Evolutionary conservation across 768 basidiomycete species (phyloP).

Genomic region (Filobasidium floriforme): DNA sequence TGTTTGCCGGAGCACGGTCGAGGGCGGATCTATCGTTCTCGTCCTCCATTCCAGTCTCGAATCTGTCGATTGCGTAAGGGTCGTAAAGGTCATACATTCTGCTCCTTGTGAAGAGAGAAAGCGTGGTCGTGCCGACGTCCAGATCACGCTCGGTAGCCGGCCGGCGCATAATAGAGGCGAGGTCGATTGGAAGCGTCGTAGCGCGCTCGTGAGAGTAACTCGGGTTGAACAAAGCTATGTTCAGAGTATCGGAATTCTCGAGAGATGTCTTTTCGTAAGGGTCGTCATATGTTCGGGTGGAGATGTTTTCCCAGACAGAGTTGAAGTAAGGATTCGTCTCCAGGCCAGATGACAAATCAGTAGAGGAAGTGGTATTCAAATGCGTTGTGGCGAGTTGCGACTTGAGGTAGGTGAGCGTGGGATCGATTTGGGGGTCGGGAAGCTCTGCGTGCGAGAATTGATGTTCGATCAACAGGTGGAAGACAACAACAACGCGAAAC

Average conservation of each 20-base stretch:
- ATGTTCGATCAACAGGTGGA: background rate
- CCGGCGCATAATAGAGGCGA: background rate
- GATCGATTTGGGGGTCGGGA: background rate
- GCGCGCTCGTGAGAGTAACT: background rate
- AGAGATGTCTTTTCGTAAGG: background rate
- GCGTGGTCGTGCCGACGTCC: background rate
- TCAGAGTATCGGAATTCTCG: background rate
- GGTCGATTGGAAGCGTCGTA: background rate
- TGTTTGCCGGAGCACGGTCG: background rate
- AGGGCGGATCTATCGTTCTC: background rate
- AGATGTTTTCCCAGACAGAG: constrained; percentile 1
- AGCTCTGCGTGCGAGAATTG: background rate
- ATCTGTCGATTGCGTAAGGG: background rate
- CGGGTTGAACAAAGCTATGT: background rate
- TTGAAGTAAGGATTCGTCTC: background rate
- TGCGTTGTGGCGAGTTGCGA: background rate
- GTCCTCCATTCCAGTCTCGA: background rate
- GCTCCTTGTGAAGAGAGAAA: background rate
- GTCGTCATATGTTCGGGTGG: background rate
- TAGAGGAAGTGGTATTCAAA: background rate
- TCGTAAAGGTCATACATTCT: background rate
- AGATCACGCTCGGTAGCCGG: constrained; percentile 4
- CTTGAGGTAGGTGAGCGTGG: background rate
- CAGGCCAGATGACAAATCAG: background rate
- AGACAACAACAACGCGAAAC: background rate